Conservation (phyloP, 768 basidiomycete species). For the Pulveroboletus sp. region DNA sequence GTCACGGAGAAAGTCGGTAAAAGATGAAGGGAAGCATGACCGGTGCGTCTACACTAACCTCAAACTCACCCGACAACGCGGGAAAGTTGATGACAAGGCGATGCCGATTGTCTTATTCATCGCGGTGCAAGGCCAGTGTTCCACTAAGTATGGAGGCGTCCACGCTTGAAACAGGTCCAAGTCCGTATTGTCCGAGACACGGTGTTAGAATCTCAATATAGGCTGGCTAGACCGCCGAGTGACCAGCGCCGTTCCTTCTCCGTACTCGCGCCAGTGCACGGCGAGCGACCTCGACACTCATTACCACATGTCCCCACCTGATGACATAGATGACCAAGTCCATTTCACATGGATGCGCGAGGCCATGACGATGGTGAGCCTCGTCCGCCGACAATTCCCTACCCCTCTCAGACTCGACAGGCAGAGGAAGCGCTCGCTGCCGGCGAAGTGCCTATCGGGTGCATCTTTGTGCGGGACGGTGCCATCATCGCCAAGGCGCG, state of each 20-base stretch:
- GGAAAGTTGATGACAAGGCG: slow-evolving; percentile 9
- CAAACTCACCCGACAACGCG: not conserved
- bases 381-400: not conserved
- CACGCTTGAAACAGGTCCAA: no score
- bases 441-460: slow-evolving; percentile 94
- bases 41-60: not conserved
- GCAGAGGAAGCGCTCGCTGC: slow-evolving; percentile 82
- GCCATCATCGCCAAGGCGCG: slow-evolving; percentile 78
- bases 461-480: slow-evolving; percentile 84
- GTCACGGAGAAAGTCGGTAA: not conserved
- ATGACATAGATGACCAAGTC: slow-evolving; percentile 7
- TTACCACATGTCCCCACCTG: slow-evolving; percentile 6
- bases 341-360: slow-evolving; percentile 74
- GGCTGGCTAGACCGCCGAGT: no score
- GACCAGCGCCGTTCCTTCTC: no score
- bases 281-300: no score
- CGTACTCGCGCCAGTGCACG: no score
- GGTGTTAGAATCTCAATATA: no score
- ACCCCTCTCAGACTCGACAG: slow-evolving; percentile 35
- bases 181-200: no score
- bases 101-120: not conserved
- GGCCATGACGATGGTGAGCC: slow-evolving; percentile 74
- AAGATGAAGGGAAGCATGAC: slow-evolving; percentile 7
- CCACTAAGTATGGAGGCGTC: no score
- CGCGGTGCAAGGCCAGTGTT: no score